These are phyloP conservation scores for Talaromyces sp. DNA, from an alignment of 2,329 filamentous ascomycete species.

Conservation along the genomic window DNA sequence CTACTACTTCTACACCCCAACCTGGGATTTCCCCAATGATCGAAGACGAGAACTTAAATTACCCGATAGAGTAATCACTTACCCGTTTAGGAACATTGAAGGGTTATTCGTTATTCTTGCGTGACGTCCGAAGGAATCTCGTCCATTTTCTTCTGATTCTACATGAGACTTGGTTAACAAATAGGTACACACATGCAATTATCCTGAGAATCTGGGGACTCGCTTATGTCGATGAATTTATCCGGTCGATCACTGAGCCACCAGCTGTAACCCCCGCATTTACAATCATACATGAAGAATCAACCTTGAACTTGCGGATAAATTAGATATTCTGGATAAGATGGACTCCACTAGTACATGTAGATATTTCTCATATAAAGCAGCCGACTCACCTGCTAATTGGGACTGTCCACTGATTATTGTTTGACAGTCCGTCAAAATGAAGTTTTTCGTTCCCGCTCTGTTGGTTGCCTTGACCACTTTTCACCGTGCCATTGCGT, in stretches of 20 bases:
- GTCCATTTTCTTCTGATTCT: not conserved
- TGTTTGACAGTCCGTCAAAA: not conserved
- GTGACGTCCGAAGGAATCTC: not conserved
- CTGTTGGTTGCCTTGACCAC: not conserved
- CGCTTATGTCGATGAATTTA: not conserved
- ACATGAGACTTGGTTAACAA: not conserved
- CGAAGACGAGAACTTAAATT: not conserved
- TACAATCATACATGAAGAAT: not conserved
- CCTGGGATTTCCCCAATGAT: not conserved
- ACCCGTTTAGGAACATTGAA: not conserved
- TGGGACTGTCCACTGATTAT: not conserved
- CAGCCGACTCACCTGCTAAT: too few relatives aligned
- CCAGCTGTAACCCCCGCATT: not conserved
- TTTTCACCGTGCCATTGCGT: conserved; percentile 8
- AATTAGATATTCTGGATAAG: not conserved
- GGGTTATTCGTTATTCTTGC: too few relatives aligned
- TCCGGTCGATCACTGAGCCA: not conserved
- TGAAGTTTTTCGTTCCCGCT: not conserved
- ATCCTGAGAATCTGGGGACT: not conserved
- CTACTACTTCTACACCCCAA: not conserved
- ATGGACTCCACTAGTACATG: not conserved
- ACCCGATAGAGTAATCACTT: not conserved
- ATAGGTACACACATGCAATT: not conserved
- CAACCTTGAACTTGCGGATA: not conserved
- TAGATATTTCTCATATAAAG: not conserved